Evolutionary conservation across 2,329 filamentous ascomycete genomes (phyloP), one percentile per base, ranked within the genome.

Genomic region (Colletotrichum sp.): DNA sequence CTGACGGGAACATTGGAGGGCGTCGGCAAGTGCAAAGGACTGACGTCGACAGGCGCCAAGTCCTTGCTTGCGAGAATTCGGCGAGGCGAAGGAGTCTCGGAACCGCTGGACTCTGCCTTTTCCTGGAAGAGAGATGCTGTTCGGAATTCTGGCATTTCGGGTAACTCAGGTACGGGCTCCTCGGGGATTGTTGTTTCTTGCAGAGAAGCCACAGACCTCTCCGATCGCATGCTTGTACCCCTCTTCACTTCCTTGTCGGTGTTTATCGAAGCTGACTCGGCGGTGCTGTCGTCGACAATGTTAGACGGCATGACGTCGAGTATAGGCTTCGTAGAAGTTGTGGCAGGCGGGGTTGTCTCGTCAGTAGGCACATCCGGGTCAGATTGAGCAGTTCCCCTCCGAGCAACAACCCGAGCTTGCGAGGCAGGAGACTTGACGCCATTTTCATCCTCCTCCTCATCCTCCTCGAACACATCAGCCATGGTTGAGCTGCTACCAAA

Each of bases 391-490:
- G 28, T 16, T 21, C 39, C 44, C 34, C 66, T 73, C 10, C 64
- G 52, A 10, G 36, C 66, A 49, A 36, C 63, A 28, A 28, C 49
- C 64, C 69, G 64, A 15, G 63, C 57, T 49, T 76, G 72, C 13
- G 68, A 68, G 16, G 34, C 78, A 68, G 49, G 80, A 79, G 81
- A 82, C 32, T 81, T 81, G 30, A 85, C 78, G 24, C 88, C 88
- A 15, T 92, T 89, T 4, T 88, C 87, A 2, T 89, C 86, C 5
- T 91, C 89, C 80, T 95, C 93, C 78, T 96, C 95, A 32, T 96
- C 95, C 80, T 96, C 95, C 81, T 97, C 95, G 78, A 96, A 97
- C 1, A 97, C 95, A 81, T 96, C 95, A 0, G 93, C 94, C 94
- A 97, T 96, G 1, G 93, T 93, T 0, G 93, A 92, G 78, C 91